phyloP scores from a whole-genome alignment of 805 yeast species.

The Saccharomycopsis sp. region DNA sequence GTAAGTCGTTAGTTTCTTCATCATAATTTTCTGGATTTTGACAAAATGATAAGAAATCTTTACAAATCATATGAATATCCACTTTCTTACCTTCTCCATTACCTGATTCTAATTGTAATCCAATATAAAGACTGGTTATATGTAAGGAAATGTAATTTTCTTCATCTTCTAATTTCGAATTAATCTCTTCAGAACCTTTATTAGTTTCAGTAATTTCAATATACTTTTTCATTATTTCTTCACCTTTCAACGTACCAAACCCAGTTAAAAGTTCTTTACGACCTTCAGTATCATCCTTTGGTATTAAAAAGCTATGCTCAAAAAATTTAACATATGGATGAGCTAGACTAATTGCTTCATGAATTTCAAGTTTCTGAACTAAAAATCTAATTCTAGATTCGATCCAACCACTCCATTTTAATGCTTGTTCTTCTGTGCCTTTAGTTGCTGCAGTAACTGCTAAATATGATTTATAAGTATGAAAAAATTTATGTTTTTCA shows the following conservation, averaged over 20 bases:
- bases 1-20: slow-evolving; percentile 39
- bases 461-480: slow-evolving; percentile 74
- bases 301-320: slow-evolving; percentile 36
- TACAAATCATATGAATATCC: slow-evolving; percentile 82
- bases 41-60: slow-evolving; percentile 77
- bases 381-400: slow-evolving; percentile 77
- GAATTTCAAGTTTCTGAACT: slow-evolving; percentile 72
- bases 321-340: slow-evolving; percentile 85
- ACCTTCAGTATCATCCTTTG: slow-evolving; percentile 39
- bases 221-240: slow-evolving; percentile 29
- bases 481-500: slow-evolving; percentile 72
- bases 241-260: slow-evolving; percentile 53
- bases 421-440: slow-evolving; percentile 69
- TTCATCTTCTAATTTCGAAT: slow-evolving; percentile 14
- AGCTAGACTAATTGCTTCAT: slow-evolving; percentile 68
- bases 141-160: slow-evolving; percentile 11
- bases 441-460: slow-evolving; percentile 71
- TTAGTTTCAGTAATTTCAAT: slow-evolving; percentile 28
- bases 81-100: slow-evolving; percentile 51
- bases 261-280: slow-evolving; percentile 46
- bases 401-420: slow-evolving; percentile 87
- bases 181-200: slow-evolving; percentile 26
- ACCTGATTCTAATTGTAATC: slow-evolving; percentile 37
- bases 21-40: slow-evolving; percentile 62
- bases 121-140: slow-evolving; percentile 65